A percentile compares a stretch with the other conserved stretches of the same genome.
phyloP scores from a whole-genome alignment of 768 basidiomycete genomes.

The Baorangia bicolor region DNA sequence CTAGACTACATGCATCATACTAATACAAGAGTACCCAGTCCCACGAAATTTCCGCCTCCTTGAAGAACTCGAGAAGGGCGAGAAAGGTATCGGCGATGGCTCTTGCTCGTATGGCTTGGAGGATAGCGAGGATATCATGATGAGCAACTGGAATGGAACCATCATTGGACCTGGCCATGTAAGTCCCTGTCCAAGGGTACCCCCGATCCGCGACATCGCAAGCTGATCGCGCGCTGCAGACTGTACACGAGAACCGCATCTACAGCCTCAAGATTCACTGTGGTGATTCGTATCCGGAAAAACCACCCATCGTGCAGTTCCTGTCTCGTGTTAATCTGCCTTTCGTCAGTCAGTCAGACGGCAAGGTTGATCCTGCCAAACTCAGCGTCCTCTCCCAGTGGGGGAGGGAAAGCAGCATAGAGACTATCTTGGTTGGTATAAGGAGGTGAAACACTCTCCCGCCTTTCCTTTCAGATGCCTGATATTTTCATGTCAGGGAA shows the following conservation, averaged over 20 bases:
- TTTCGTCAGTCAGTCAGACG: slow-evolving; percentile 74
- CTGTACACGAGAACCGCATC: slow-evolving; percentile 98
- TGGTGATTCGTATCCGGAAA: slow-evolving; percentile 71
- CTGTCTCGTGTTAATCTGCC: slow-evolving; percentile 90
- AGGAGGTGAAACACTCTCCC: slow-evolving; percentile 55
- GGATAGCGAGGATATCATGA: slow-evolving; percentile 94
- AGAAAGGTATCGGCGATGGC: slow-evolving; percentile 99
- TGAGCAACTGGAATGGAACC: slow-evolving; percentile 98
- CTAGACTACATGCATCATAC: neutral
- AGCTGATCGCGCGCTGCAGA: slow-evolving; percentile 45
- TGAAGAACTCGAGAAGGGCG: slow-evolving; percentile 99
- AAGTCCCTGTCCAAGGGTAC: slow-evolving; percentile 31
- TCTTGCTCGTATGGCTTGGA: slow-evolving; percentile 96
- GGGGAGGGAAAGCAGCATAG: slow-evolving; percentile 76
- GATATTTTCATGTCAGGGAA: slow-evolving; percentile 54
- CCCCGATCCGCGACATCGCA: slow-evolving; percentile 13
- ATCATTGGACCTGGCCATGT: slow-evolving; percentile 99
- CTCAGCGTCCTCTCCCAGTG: slow-evolving; percentile 74
- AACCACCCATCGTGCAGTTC: slow-evolving; percentile 80
- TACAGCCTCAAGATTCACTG: slow-evolving; percentile 93
- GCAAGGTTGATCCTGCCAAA: slow-evolving; percentile 74
- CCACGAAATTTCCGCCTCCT: slow-evolving; percentile 95
- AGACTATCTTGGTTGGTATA: slow-evolving; percentile 90
- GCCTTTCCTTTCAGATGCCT: slow-evolving; percentile 1
- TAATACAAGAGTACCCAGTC: slow-evolving; percentile 49